A percentile compares a stretch with the other conserved stretches of the same genome.
Conservation (phyloP, 2,329 filamentous ascomycete genomes). For the Verticillium alfalfae region DNA sequence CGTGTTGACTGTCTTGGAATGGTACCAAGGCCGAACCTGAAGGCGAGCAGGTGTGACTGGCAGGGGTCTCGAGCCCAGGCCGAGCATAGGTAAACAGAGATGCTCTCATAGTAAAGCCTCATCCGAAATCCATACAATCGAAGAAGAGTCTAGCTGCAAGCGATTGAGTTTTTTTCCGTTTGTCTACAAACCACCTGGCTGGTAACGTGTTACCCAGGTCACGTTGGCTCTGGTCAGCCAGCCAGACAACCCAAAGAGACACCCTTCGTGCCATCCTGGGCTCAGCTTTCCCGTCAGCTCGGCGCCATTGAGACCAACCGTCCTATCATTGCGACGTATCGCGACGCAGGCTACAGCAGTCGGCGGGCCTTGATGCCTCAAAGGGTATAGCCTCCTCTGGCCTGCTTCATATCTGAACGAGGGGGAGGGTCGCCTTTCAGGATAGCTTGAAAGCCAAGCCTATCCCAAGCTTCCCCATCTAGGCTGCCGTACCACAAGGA, state of each 20-base stretch:
- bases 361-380: neutral
- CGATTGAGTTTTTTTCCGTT: neutral
- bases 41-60: no score
- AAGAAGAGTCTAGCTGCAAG: neutral
- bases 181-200: neutral
- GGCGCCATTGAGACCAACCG: neutral
- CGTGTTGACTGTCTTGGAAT: neutral
- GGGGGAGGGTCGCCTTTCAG: neutral
- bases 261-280: neutral
- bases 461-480: neutral
- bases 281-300: neutral
- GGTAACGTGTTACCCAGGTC: neutral
- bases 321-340: neutral
- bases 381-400: neutral
- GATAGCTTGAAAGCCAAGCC: neutral
- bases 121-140: no score
- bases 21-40: no score
- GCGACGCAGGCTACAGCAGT: neutral
- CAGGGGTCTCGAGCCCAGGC: no score
- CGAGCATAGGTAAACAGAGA: no score
- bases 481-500: neutral
- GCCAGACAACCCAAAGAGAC: neutral
- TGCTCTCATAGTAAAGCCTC: no score
- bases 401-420: neutral
- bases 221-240: neutral